Base-by-base conservation (phyloP, 2,329 filamentous ascomycete genomes). In the Orbilia quercus region DNA sequence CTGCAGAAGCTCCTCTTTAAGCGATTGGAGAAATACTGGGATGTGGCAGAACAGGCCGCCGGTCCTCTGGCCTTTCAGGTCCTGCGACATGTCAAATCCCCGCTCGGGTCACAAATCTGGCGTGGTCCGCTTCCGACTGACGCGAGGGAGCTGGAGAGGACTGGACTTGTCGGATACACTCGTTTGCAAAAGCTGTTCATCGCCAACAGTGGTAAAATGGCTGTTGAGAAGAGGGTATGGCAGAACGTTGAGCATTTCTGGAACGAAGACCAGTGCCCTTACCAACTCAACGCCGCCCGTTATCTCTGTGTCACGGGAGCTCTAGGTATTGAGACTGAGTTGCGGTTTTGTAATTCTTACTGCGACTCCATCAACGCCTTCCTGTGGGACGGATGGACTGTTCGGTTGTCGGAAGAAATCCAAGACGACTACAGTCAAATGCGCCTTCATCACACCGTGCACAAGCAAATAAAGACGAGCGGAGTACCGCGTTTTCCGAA, bases 331-430 rank as follows among this genome's bases (percentile, higher is more conserved):
- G 67, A 72, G 38, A 72, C 67, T 2, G 67, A 72, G 25, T 22
- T 72, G 1, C 59, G 54, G 44, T 72, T 72, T 53, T 72, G 67
- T 45, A 57, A 65, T 20, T 65, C 59, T 7, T 72, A 72, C 38
- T 72, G 67, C 47, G 67, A 72, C 28, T 72, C 67, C n/a, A 38
- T 28, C 36, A 59, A 65, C 16, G 67, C 44, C 7, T 72, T 59
- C 36, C 47, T 72, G 16, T 72, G 67, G 67, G 67, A 72, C 20
- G 67, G 67, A 7, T 72, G 67, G 67, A 71, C 66, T 1, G 40
- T 54, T 7, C 16, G 55, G 7, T n/a, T 44, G 20, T 42, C 64
- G 1, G 55, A 53, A 1, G 16, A 25, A 14, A 18, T 65, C n/a
- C 28, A 65, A 5, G 54, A 59, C 9, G 44, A 60, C 1, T 72